A percentile compares a stretch with the other conserved stretches of the same genome.
Conservation (phyloP, 148 eudicot species). For the Spergularia marina region DNA sequence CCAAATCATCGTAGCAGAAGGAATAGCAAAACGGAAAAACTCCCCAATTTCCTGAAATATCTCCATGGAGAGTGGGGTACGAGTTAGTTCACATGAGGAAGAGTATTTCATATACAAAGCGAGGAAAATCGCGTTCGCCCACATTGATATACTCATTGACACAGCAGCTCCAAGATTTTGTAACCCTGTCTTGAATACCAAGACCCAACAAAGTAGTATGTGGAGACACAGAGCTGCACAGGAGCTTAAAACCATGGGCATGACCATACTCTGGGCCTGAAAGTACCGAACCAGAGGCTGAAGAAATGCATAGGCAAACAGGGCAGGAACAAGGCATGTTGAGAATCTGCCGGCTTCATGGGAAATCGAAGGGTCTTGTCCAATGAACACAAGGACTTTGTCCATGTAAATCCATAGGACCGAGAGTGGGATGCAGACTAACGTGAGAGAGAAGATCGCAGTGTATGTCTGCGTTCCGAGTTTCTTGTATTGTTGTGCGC, state of each 20-base stretch:
- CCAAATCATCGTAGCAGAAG: slow-evolving; percentile 89
- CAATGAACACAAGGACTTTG: slow-evolving; percentile 48
- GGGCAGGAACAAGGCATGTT: slow-evolving; percentile 55
- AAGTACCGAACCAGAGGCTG: slow-evolving; percentile 75
- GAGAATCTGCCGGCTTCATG: slow-evolving; percentile 69
- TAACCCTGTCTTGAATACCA: slow-evolving; percentile 63
- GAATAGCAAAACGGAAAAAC: slow-evolving; percentile 75
- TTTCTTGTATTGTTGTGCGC: slow-evolving; percentile 72
- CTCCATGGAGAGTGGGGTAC: slow-evolving; percentile 66
- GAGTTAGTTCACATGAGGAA: slow-evolving; percentile 51
- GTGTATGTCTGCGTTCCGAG: slow-evolving; percentile 81
- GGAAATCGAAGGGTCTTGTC: slow-evolving; percentile 74
- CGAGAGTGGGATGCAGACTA: slow-evolving; percentile 67
- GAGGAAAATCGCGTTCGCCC: slow-evolving; percentile 60
- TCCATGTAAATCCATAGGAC: slow-evolving; percentile 61
- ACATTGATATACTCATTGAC: slow-evolving; percentile 53
- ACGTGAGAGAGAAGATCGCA: slow-evolving; percentile 56
- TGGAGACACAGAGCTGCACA: slow-evolving; percentile 47
- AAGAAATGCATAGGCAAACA: slow-evolving; percentile 58
- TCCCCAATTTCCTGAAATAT: slow-evolving; percentile 56
- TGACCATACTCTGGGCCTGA: slow-evolving; percentile 63
- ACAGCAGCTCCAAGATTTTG: slow-evolving; percentile 65
- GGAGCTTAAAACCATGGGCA: slow-evolving; percentile 69
- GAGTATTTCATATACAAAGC: slow-evolving; percentile 60
- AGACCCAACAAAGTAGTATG: slow-evolving; percentile 67